Conservation (phyloP, 1,284 basidiomycete species). For the Austroboletus novae-zelandiae region DNA sequence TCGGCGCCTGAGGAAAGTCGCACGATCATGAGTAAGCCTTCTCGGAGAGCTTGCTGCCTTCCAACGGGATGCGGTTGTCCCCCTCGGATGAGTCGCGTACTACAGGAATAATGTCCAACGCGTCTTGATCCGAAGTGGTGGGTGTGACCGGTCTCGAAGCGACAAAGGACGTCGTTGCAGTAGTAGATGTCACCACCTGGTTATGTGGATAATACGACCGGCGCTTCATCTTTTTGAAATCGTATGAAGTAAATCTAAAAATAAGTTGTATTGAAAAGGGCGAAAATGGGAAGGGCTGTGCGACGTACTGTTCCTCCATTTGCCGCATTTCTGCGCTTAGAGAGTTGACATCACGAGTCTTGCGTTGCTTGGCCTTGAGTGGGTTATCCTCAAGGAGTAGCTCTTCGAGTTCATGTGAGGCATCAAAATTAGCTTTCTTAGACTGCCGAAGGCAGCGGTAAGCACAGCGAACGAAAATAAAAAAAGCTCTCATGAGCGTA, state of each 20-base stretch:
- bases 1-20: background rate
- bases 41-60: conserved; percentile 21
- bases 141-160: conserved; percentile 50
- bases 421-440: conserved; percentile 98
- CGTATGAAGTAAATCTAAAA: conserved; percentile 73
- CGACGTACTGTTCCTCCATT: conserved; percentile 93
- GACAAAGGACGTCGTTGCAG: conserved; percentile 40
- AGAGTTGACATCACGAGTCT: conserved; percentile 80
- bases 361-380: conserved; percentile 90
- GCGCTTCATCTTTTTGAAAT: conserved; percentile 81
- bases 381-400: conserved; percentile 95
- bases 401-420: conserved; percentile 98
- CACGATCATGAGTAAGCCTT: conserved; percentile 30
- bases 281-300: background rate
- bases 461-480: background rate
- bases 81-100: conserved; percentile 23
- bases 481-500: background rate
- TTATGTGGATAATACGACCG: conserved; percentile 81
- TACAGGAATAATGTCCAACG: conserved; percentile 13
- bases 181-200: conserved; percentile 51
- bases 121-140: conserved; percentile 27
- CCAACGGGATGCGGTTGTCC: conserved; percentile 15
- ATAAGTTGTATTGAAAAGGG: background rate
- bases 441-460: conserved; percentile 47
- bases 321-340: conserved; percentile 89